Evolutionary conservation across 176 grass and related monocot genomes (phyloP), one percentile per base, ranked within the genome.

Genomic region (Rhynchospora breviuscula): DNA sequence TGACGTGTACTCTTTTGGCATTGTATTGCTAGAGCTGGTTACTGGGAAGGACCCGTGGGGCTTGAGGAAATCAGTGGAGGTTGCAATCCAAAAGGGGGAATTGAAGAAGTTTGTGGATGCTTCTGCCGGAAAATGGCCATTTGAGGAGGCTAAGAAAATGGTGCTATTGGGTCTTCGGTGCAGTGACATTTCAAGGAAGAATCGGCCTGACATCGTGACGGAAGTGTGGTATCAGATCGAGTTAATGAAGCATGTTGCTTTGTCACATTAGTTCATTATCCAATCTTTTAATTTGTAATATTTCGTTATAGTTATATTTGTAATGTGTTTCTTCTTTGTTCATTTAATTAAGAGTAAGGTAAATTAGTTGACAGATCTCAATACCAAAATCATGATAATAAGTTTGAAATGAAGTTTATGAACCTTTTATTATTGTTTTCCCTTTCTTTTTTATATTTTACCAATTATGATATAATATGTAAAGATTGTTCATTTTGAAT

Each of bases 1-100:
- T 2, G 91, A 91, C 5, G 87, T 93, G n/a, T 93, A 90, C 49
- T 93, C 91, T 26, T 93, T 97, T 63, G 94, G 91, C 22, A 83
- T 97, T 2, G 84, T 93, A 58, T 80, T 97, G 22, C 73, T 93
- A 78, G 83, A 90, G 13, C 83, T 97, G 17, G 60, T 97, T 60
- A 91, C 87, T 3, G 88, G 87, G 47, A 93, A 81, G 75, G 35
- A 23, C 2, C 73, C 87, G 17, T 63, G 91, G 25, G 91, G 91
- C 51, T 83, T 91, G 52, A 88, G 52, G 44, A 87, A 61, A 6
- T 87, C 73, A 56, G 87, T 90, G 19, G 74, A 87, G 59, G 81
- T 70, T 57, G 89, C 89, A 31, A 31, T 97, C 62, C 84, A 43
- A 17, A 88, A 56, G 12, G 85, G 67, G 52, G 49, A 87, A 33